Conservation (phyloP, 164 flowering plant species). For the Tetracentron sinense region DNA sequence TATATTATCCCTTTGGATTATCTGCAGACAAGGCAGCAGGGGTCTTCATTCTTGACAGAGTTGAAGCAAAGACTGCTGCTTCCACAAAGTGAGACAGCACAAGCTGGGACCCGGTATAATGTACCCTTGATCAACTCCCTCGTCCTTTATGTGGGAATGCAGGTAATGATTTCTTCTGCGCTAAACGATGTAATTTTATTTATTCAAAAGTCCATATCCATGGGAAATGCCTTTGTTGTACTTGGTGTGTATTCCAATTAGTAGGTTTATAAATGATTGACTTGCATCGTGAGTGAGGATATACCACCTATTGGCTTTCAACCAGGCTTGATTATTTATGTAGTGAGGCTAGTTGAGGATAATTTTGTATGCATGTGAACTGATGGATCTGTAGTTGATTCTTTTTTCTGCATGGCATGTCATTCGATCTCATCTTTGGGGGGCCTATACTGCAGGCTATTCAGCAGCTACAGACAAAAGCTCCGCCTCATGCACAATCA, state of each 20-base stretch:
- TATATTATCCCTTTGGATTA: constrained; percentile 1
- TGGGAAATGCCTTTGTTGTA: no score
- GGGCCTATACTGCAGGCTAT: constrained; percentile 54
- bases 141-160: constrained; percentile 96
- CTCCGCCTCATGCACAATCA: constrained; percentile 47
- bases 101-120: constrained; percentile 84
- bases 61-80: constrained; percentile 81
- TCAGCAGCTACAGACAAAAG: constrained; percentile 71
- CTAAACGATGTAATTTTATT: not conserved
- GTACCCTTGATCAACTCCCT: constrained; percentile 93
- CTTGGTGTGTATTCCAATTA: no score
- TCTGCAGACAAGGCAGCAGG: constrained; percentile 72
- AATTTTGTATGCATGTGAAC: no score
- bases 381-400: not conserved
- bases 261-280: no score
- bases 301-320: no score
- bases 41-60: constrained; percentile 63
- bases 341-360: no score
- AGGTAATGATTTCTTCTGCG: constrained; percentile 40
- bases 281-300: no score
- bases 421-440: not conserved
- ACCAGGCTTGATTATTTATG: no score
- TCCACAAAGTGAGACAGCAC: constrained; percentile 52
- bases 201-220: no score
- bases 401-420: not conserved